phyloP scores from a whole-genome alignment of 2,329 filamentous ascomycete genomes.

The Cephalotrichum gorgonifer region DNA sequence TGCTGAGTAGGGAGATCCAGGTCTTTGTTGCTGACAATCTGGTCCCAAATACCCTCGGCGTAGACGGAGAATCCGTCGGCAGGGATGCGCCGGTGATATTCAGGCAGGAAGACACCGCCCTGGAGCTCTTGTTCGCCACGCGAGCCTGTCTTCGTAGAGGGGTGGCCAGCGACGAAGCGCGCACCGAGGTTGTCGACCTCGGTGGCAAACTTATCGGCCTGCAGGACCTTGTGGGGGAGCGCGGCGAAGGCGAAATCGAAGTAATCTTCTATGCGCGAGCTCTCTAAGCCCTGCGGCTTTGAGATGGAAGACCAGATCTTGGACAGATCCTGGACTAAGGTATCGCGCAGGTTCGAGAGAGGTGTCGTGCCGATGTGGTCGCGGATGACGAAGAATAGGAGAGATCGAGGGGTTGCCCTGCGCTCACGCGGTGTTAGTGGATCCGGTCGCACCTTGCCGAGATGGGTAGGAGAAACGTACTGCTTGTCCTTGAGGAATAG shows the following conservation, averaged over 20 bases:
- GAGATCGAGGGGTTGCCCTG: slow-evolving; percentile 76
- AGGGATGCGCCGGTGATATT: slow-evolving; percentile 92
- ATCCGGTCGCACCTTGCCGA: neutral
- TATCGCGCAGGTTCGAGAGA: slow-evolving; percentile 79
- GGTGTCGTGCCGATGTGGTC: slow-evolving; percentile 92
- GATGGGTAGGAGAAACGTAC: slow-evolving; percentile 38
- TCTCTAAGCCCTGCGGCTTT: slow-evolving; percentile 81
- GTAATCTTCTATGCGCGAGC: slow-evolving; percentile 87
- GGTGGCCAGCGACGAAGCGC: slow-evolving; percentile 74
- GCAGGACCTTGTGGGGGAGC: slow-evolving; percentile 91
- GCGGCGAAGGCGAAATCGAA: slow-evolving; percentile 98
- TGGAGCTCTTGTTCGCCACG: slow-evolving; percentile 61
- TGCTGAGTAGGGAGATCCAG: slow-evolving; percentile 94
- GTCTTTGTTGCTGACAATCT: slow-evolving; percentile 98
- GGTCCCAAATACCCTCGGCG: slow-evolving; percentile 90
- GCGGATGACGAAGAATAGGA: slow-evolving; percentile 97
- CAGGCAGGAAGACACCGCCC: slow-evolving; percentile 77
- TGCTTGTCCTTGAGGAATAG: slow-evolving; percentile 92
- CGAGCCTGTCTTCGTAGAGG: slow-evolving; percentile 49
- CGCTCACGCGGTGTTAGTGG: neutral
- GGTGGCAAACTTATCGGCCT: slow-evolving; percentile 78
- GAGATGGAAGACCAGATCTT: slow-evolving; percentile 90
- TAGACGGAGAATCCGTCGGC: slow-evolving; percentile 96
- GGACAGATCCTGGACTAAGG: slow-evolving; percentile 77
- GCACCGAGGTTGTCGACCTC: slow-evolving; percentile 72